Percentiles rank a stretch among this genome's conserved stretches.
phyloP scores from a whole-genome alignment of 148 eudicot genomes.

The Persicaria maculosa region DNA sequence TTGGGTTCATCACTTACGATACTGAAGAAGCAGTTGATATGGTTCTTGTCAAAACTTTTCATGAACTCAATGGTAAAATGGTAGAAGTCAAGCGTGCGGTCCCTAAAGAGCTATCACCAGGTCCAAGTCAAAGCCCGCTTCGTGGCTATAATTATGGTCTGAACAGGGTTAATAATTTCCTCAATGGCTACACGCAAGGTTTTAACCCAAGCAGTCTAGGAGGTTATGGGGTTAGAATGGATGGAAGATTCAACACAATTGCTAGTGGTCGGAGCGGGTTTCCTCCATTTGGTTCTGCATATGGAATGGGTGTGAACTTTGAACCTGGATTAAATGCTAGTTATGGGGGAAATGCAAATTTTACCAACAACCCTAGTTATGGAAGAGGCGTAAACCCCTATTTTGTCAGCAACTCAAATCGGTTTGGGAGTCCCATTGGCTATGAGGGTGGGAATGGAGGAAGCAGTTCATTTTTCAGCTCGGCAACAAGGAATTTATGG shows the following conservation, averaged over 20 bases:
- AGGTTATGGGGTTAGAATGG: constrained; percentile 57
- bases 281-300: constrained; percentile 13
- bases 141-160: constrained; percentile 39
- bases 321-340: constrained; percentile 39
- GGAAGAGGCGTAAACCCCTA: constrained; percentile 47
- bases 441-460: constrained; percentile 16
- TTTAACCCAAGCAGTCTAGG: constrained; percentile 39
- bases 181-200: constrained; percentile 49
- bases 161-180: constrained; percentile 34
- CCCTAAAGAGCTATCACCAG: constrained; percentile 59
- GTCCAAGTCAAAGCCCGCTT: constrained; percentile 40
- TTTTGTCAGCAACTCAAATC: constrained; percentile 39
- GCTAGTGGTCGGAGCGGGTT: constrained; percentile 45
- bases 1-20: constrained; percentile 63
- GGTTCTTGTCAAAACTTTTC: constrained; percentile 47
- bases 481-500: constrained; percentile 8
- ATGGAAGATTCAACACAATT: constrained; percentile 40
- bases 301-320: constrained; percentile 22
- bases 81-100: constrained; percentile 72
- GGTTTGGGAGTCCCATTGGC: constrained; percentile 34
- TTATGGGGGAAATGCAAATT: constrained; percentile 37
- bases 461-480: constrained; percentile 12
- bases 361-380: constrained; percentile 31
- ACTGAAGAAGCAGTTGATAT: constrained; percentile 68
- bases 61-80: constrained; percentile 61